Percentiles rank a stretch among this genome's conserved stretches.
phyloP scores from a whole-genome alignment of 129 eudicot species.

The Ambrosia trifida region DNA sequence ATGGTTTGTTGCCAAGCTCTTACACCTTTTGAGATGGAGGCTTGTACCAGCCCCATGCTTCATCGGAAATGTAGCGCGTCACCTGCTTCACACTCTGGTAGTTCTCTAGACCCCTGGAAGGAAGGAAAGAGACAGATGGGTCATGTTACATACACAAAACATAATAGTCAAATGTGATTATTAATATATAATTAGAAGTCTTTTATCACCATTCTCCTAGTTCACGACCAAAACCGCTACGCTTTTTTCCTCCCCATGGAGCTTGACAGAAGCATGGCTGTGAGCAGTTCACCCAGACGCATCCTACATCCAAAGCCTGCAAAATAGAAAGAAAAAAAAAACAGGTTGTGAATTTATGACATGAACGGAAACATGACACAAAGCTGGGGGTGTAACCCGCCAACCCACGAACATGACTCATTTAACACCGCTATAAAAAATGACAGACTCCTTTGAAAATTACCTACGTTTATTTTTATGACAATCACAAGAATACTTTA shows the following conservation, averaged over 20 bases:
- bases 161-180: background rate
- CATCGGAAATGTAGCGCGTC: conserved; percentile 55
- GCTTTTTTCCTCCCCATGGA: conserved; percentile 94
- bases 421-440: background rate
- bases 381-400: too few relatives aligned
- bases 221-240: conserved; percentile 95
- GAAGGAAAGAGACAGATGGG: background rate
- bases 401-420: too few relatives aligned
- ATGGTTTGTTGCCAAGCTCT: conserved; percentile 1
- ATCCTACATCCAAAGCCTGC: conserved; percentile 74
- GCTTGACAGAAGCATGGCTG: conserved; percentile 96
- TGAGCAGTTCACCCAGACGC: conserved; percentile 89
- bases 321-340: conserved; percentile 15
- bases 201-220: conserved; percentile 74
- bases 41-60: conserved; percentile 87
- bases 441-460: background rate
- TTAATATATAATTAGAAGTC: background rate
- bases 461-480: background rate
- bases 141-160: background rate
- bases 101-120: conserved; percentile 57
- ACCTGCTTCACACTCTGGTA: conserved; percentile 86
- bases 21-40: conserved; percentile 63
- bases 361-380: too few relatives aligned
- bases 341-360: too few relatives aligned
- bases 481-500: background rate